A percentile compares a stretch with the other conserved stretches of the same genome.
Conservation (phyloP, 148 eudicot genomes). For the Pharnaceum exiguum region DNA sequence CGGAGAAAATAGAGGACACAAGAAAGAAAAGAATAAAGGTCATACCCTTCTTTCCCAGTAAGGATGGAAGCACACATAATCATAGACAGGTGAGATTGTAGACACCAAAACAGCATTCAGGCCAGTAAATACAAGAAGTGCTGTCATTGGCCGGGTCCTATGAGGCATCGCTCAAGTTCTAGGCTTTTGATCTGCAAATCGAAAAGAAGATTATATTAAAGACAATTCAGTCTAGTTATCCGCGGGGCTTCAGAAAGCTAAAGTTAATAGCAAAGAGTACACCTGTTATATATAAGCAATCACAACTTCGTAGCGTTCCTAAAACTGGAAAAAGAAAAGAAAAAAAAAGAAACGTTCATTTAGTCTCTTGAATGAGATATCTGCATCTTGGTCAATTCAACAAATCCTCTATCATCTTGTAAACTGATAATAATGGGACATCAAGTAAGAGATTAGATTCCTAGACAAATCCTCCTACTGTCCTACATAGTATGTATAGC, state of each 20-base stretch:
- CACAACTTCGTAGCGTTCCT: not conserved
- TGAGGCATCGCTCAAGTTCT: conserved; percentile 60
- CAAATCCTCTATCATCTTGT: not conserved
- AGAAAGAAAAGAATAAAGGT: not conserved
- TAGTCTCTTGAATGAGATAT: not conserved
- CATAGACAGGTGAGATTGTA: conserved; percentile 81
- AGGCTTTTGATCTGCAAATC: conserved; percentile 14
- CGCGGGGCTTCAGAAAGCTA: not conserved
- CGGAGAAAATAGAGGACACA: too few species aligned
- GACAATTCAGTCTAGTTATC: not conserved
- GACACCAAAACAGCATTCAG: conserved; percentile 63
- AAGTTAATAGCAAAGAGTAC: not conserved
- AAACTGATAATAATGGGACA: not conserved
- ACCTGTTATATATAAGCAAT: not conserved
- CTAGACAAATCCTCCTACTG: not conserved
- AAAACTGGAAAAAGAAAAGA: not conserved
- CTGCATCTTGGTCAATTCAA: not conserved
- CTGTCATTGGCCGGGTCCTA: conserved; percentile 75
- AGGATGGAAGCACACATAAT: conserved; percentile 81
- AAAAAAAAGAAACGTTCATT: not conserved
- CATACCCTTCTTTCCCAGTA: conserved; percentile 97
- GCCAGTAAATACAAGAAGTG: conserved; percentile 74
- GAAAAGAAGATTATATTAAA: not conserved
- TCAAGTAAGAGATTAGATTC: not conserved
- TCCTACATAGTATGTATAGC: not conserved